phyloP scores from a whole-genome alignment of 1,284 basidiomycete species.

The Cryptococcus amylolentus region DNA sequence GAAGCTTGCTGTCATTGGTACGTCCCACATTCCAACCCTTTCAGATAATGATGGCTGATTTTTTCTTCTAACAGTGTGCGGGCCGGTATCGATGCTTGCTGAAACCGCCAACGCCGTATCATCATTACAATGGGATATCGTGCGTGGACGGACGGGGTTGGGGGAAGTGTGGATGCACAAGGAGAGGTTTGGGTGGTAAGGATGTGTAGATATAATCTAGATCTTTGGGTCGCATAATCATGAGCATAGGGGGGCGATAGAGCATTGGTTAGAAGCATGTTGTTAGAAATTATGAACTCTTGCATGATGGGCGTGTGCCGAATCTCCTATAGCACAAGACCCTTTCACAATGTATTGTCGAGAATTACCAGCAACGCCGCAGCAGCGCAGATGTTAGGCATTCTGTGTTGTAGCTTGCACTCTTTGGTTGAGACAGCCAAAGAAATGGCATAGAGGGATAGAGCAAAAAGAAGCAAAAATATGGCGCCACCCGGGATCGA shows the following conservation, averaged over 20 bases:
- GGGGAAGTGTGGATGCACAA: slow-evolving; percentile 7
- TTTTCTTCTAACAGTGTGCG: not conserved
- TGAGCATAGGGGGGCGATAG: too few relatives aligned
- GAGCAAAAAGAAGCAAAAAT: slow-evolving; percentile 1
- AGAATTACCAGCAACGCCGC: too few relatives aligned
- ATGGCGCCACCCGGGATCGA: slow-evolving; percentile 24
- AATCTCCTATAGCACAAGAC: too few relatives aligned
- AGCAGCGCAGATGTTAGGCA: too few relatives aligned
- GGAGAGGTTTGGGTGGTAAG: slow-evolving; percentile 3
- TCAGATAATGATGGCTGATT: not conserved
- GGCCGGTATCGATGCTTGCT: slow-evolving; percentile 1
- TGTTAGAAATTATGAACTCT: too few relatives aligned
- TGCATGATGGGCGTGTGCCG: too few relatives aligned
- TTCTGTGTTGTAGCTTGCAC: too few relatives aligned
- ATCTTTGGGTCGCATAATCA: too few relatives aligned
- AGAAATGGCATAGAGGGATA: not conserved
- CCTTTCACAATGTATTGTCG: too few relatives aligned
- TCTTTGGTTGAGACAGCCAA: too few relatives aligned
- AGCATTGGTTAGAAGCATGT: too few relatives aligned
- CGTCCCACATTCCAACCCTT: not conserved
- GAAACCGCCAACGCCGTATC: not conserved
- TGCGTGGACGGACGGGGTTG: not conserved
- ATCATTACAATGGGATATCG: not conserved
- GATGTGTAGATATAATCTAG: not conserved
- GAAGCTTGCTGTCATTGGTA: slow-evolving; percentile 2